Conservation (phyloP, 208 protist species). For the Trichomonas gallinae region DNA sequence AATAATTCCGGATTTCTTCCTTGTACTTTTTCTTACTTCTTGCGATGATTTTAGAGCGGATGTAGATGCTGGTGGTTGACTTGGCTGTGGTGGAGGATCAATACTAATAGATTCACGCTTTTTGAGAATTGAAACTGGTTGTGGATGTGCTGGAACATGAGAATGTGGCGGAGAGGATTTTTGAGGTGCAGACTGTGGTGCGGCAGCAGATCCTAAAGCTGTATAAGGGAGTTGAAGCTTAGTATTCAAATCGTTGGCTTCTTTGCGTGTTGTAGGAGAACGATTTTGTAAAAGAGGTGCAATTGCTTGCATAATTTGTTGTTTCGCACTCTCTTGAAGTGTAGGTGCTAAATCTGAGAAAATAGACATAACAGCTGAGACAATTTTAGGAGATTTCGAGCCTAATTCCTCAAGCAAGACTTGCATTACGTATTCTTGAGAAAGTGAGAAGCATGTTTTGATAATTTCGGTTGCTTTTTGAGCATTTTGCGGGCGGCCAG, state of each 20-base stretch:
- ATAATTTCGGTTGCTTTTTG: background rate
- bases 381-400: background rate
- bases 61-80: background rate
- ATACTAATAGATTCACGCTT: background rate
- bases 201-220: background rate
- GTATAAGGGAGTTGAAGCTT: background rate
- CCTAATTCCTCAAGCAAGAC: background rate
- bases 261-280: background rate
- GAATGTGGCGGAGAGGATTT: background rate
- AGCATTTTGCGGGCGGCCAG: background rate
- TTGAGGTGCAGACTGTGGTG: background rate
- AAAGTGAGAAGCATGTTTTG: background rate
- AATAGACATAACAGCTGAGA: background rate
- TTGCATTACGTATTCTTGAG: background rate
- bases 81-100: background rate
- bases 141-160: background rate
- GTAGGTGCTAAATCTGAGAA: background rate
- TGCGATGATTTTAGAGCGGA: background rate
- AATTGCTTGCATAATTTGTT: background rate
- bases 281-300: background rate
- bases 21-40: background rate
- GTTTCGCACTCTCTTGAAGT: background rate
- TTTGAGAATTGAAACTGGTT: background rate
- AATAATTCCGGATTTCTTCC: background rate
- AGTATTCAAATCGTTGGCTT: background rate